phyloP scores from a whole-genome alignment of 192 early-diverging fungal genomes.

The Dispira simplex region DNA sequence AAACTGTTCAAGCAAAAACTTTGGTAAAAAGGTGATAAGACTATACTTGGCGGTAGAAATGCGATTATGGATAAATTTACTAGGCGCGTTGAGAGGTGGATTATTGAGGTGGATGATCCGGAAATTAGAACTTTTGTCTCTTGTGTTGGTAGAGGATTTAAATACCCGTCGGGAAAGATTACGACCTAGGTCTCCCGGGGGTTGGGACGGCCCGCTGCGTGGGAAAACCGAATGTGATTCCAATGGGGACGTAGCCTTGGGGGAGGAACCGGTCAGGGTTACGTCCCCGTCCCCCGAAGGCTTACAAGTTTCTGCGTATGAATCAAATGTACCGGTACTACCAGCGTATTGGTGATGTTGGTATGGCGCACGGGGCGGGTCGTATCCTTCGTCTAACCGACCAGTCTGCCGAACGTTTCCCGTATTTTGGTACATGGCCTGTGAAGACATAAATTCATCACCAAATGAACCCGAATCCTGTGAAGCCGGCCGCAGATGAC shows the following conservation, averaged over 20 bases:
- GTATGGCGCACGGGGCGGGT: not conserved
- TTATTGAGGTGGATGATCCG: slow-evolving; percentile 90
- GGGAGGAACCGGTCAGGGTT: slow-evolving; percentile 6
- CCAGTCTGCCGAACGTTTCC: slow-evolving; percentile 2
- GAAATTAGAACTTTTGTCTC: slow-evolving; percentile 18
- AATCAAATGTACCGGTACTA: slow-evolving; percentile 8
- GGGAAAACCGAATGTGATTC: not conserved
- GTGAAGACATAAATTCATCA: not conserved
- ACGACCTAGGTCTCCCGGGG: not conserved
- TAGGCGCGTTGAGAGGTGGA: slow-evolving; percentile 49
- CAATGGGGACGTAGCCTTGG: slow-evolving; percentile 5
- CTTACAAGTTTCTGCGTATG: slow-evolving; percentile 4
- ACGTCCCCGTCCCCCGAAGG: not conserved
- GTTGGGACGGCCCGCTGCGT: not conserved
- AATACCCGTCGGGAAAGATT: not conserved
- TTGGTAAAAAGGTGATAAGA: slow-evolving; percentile 77
- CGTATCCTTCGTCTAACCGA: not conserved
- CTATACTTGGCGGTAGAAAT: slow-evolving; percentile 98
- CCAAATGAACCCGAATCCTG: slow-evolving; percentile 1
- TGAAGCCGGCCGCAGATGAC: slow-evolving; percentile 4
- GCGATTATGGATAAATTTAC: slow-evolving; percentile 80
- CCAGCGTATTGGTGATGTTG: not conserved
- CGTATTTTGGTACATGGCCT: not conserved
- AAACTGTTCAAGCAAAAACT: slow-evolving; percentile 96
- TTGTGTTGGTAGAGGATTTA: too few relatives aligned